Evolutionary conservation across 1,139 yeast genomes (phyloP).

Genomic region (Debaryomyces coudertii): DNA sequence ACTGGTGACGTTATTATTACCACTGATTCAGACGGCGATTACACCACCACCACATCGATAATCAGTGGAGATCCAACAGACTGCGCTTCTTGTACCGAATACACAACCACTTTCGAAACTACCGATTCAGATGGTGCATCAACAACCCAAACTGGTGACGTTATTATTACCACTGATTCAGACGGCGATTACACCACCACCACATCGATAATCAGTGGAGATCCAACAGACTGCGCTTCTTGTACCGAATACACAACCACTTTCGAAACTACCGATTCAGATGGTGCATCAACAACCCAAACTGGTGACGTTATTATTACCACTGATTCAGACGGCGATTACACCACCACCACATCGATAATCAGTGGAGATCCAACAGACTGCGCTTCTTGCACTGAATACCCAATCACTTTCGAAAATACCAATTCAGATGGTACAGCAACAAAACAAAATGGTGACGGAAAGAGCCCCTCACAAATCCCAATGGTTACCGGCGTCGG

Average conservation of each 20-base stretch:
- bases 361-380: slow-evolving; percentile 4
- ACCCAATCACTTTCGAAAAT: slow-evolving; percentile 22
- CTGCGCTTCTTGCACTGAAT: slow-evolving; percentile 19
- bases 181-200: background rate
- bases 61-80: slow-evolving; percentile 11
- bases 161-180: slow-evolving; percentile 15
- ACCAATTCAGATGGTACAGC: slow-evolving; percentile 22
- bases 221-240: slow-evolving; percentile 12
- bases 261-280: slow-evolving; percentile 18
- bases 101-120: slow-evolving; percentile 22
- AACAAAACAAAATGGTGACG: slow-evolving; percentile 34
- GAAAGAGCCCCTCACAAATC: slow-evolving; percentile 37
- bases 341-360: slow-evolving; percentile 15
- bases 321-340: slow-evolving; percentile 15
- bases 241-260: slow-evolving; percentile 25
- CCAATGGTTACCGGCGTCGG: slow-evolving; percentile 4
- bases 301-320: slow-evolving; percentile 18
- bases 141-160: slow-evolving; percentile 20
- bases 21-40: slow-evolving; percentile 11
- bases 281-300: slow-evolving; percentile 21
- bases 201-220: background rate
- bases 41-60: slow-evolving; percentile 12
- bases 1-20: slow-evolving; percentile 18
- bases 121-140: slow-evolving; percentile 22
- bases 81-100: slow-evolving; percentile 19